Evolutionary conservation across 2,329 filamentous ascomycete genomes (phyloP), one percentile per base, ranked within the genome.

Genomic region (Claviceps citrina): DNA sequence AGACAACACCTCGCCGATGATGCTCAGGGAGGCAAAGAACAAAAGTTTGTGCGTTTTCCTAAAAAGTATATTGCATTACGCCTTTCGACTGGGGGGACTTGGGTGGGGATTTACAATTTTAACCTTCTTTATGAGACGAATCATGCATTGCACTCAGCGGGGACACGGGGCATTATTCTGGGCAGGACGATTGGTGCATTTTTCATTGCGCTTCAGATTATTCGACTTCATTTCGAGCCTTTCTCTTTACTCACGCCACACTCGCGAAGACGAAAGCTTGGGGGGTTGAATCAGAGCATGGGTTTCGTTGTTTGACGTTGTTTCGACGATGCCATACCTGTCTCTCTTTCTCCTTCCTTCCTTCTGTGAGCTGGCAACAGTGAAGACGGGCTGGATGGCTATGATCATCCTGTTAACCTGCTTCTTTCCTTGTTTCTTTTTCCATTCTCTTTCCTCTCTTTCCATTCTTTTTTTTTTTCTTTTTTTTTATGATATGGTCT

Each of bases 91-190:
- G 38, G 47, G 49, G 44, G 48, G 45, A 47, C 43, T 48, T 44
- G 37, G 7, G 27, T 19, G 15, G 31, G 13, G 27, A 18, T n/a
- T 16, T 19, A 30, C 31, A 32, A 36, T 42, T 33, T 22, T n/a
- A 12, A 13, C 5, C 22, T 28, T 25, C 30, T 31, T 36, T 16
- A 60, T 44, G 56, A 59, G 41, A 50, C 49, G 49, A 49, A 48
- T 59, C 46, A 55, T 60, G 59, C 60, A 63, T 62, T 55, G 49
- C 49, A 47, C 51, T 55, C 47, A 59, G 57, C 56, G 57, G 55
- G 52, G 51, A 57, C 55, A 58, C 54, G 30, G 46, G 46, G 49
- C 43, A 27, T 34, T 47, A 18, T 40, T 47, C 41, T 37, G 41
- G 43, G 32, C 20, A 43, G 39, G 35, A 38, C 32, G 31, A 31